Evolutionary conservation across 352 stramenopile species (phyloP), one percentile per base, ranked within the genome.

Genomic region (Lagenidium giganteum): DNA sequence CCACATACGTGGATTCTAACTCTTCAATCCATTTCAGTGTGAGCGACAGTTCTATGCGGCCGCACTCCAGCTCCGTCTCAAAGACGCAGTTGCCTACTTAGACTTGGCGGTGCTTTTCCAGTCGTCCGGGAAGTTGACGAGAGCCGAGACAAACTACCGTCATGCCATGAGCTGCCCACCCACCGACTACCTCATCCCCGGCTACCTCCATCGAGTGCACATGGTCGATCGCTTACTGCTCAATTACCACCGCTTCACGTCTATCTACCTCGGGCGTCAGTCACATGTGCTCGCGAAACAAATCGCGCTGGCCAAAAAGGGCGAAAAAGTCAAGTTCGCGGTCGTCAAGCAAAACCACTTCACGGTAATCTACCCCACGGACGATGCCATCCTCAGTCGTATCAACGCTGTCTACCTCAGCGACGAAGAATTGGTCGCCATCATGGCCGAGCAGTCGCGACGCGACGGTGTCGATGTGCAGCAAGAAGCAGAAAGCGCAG

Each of bases 171-270:
- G 42, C 8, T 57, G 76, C 21, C 26, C 33, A 2, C 70, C 76
- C 7, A 12, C 37, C 4, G 55, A 73, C n/a, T 88, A 88, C 39
- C 32, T 17, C 1, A 55, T 86, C 20, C 58, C 76, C 7, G 76
- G 76, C 1, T 88, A 83, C 46, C 48, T 84, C 1, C 45, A 86
- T 57, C 70, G 76, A 4, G 43, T 80, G 11, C 43, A 80, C 23
- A 83, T 64, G 54, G 29, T 86, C 6, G 66, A 84, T 36, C 66
- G 76, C 3, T 25, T 88, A 14, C 32, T 86, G n/a, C 40, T 79
- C 14, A 88, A 86, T 33, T 86, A 83, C 33, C 70, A 88, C 32
- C 72, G 70, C 8, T 88, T 86, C 50, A 78, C 68, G 39, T 83
- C 72, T 5, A 44, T 88, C 8, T 88, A 84, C 29, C 75, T 80